phyloP scores from a whole-genome alignment of 2,329 filamentous ascomycete species.

The Xylaria sp. region DNA sequence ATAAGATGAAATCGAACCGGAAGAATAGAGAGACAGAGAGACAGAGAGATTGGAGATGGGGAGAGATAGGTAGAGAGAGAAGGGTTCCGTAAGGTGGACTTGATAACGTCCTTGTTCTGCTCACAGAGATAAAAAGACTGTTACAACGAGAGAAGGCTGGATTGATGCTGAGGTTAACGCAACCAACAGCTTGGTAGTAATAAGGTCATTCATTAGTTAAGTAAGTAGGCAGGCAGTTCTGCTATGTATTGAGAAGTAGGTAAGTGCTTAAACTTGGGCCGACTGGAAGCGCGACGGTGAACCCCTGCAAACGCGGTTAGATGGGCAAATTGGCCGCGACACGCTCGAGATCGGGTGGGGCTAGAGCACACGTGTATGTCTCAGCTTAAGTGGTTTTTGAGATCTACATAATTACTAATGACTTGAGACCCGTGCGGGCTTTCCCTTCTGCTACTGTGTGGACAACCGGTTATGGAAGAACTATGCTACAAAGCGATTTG shows the following conservation, averaged over 20 bases:
- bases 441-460: too few species aligned
- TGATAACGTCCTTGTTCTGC: background rate
- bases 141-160: too few species aligned
- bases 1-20: background rate
- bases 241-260: too few species aligned
- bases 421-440: background rate
- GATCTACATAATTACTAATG: background rate
- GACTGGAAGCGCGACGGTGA: slow-evolving; percentile 11
- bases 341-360: slow-evolving; percentile 16
- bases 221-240: too few species aligned
- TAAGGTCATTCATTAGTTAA: too few species aligned
- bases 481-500: too few species aligned
- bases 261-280: background rate
- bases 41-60: background rate
- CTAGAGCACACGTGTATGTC: background rate
- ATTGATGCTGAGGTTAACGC: slow-evolving; percentile 1
- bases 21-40: background rate
- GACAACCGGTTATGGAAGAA: too few species aligned
- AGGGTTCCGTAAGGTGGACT: too few species aligned
- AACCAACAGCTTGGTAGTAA: background rate
- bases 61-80: too few species aligned
- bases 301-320: slow-evolving; percentile 17
- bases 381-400: slow-evolving; percentile 18
- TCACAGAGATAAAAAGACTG: background rate
- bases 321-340: slow-evolving; percentile 5